Conservation (phyloP, 108 stramenopile species). For the Conticribra guillardii region DNA sequence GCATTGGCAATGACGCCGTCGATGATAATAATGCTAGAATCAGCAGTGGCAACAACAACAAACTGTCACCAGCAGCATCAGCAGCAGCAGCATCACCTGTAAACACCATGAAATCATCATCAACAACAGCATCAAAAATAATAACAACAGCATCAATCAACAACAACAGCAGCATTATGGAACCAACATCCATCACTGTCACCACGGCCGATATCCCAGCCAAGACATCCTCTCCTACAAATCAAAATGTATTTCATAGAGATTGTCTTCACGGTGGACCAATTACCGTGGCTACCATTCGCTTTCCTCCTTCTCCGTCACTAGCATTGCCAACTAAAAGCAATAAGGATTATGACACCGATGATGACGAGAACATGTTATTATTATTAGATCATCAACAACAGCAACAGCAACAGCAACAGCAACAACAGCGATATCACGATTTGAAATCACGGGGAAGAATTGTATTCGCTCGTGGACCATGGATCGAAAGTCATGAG, state of each 20-base stretch:
- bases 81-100: too few relatives aligned
- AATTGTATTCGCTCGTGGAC: slow-evolving; percentile 16
- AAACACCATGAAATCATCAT: too few relatives aligned
- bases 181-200: not conserved
- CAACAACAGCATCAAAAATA: too few relatives aligned
- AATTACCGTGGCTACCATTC: slow-evolving; percentile 25
- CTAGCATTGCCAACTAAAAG: not conserved
- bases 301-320: slow-evolving; percentile 18
- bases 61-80: too few relatives aligned
- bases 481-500: slow-evolving; percentile 23
- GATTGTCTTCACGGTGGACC: slow-evolving; percentile 20
- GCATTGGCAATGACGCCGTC: too few relatives aligned
- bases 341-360: not conserved
- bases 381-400: not conserved
- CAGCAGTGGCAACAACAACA: too few relatives aligned
- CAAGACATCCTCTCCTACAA: not conserved
- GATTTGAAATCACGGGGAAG: slow-evolving; percentile 9
- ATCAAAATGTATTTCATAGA: slow-evolving; percentile 10
- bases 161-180: not conserved
- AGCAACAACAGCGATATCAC: not conserved
- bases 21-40: too few relatives aligned
- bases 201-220: not conserved
- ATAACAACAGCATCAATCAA: too few relatives aligned
- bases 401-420: not conserved
- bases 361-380: too few relatives aligned